A percentile compares a stretch with the other conserved stretches of the same genome.
Evolutionary conservation across 202 grass and related monocot species (phyloP).

Genomic region (Panicum virgatum): DNA sequence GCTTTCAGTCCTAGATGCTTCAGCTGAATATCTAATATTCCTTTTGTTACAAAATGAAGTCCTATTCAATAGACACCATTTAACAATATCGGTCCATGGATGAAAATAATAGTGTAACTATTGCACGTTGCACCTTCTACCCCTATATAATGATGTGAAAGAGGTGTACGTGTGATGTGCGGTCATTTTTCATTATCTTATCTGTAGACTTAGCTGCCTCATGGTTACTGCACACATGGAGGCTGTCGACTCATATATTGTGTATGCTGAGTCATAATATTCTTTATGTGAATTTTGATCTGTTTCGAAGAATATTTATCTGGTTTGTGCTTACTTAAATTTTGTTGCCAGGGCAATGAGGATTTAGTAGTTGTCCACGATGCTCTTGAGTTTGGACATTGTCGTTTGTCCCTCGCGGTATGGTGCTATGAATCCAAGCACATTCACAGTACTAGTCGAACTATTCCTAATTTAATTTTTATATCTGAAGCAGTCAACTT

Average conservation of each 20-base stretch:
- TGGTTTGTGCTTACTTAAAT: conserved; percentile 21
- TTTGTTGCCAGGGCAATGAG: conserved; percentile 62
- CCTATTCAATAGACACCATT: background rate
- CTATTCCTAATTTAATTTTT: conserved; percentile 16
- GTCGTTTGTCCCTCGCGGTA: conserved; percentile 88
- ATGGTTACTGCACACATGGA: background rate
- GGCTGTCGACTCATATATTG: background rate
- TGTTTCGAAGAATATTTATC: background rate
- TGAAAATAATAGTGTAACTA: background rate
- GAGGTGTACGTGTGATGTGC: background rate
- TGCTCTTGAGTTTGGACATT: conserved; percentile 83
- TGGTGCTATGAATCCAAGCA: conserved; percentile 28
- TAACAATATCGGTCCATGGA: background rate
- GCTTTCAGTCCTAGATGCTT: background rate
- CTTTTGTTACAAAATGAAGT: background rate
- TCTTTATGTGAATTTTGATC: background rate
- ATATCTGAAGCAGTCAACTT: conserved; percentile 35
- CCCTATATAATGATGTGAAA: background rate
- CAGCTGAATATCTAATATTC: background rate
- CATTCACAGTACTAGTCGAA: conserved; percentile 22
- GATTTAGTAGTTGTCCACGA: conserved; percentile 95
- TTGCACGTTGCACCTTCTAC: background rate
- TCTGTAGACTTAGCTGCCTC: background rate
- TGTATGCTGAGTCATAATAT: conserved; percentile 10
- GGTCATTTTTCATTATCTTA: conserved; percentile 8